Evolutionary conservation across 2,329 filamentous ascomycete genomes (phyloP).

Genomic region (Colletotrichum godetiae): DNA sequence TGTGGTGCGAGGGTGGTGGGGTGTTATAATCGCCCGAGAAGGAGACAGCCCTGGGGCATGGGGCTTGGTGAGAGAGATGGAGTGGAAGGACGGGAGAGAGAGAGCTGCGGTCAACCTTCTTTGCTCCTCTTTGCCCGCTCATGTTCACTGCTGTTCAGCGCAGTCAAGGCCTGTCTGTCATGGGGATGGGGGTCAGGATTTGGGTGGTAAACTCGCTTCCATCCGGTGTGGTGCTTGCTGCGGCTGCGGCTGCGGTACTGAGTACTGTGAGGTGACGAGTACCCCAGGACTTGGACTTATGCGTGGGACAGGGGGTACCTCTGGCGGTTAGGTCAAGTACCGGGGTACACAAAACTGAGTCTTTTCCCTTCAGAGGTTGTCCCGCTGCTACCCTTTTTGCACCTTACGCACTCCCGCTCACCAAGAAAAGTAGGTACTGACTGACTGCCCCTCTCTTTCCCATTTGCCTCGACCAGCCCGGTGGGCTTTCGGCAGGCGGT

Average conservation of each 20-base stretch:
- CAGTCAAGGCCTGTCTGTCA: not conserved
- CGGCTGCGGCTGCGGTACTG: conserved; percentile 1
- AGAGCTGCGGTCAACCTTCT: not conserved
- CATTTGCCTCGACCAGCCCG: conserved; percentile 4
- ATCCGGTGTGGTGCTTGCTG: conserved; percentile 1
- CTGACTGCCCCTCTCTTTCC: not conserved
- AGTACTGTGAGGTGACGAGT: not conserved
- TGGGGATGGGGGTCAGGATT: not conserved
- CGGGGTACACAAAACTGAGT: not conserved
- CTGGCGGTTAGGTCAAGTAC: not conserved
- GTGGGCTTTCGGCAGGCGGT: conserved; percentile 2
- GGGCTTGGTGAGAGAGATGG: not conserved
- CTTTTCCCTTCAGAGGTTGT: not conserved
- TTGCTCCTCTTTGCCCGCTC: not conserved
- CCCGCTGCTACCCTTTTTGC: not conserved
- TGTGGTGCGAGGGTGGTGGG: conserved; percentile 58
- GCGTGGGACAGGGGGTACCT: not conserved
- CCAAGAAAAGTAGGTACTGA: not conserved
- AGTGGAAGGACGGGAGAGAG: not conserved
- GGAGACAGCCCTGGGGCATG: not conserved
- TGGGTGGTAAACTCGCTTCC: not conserved
- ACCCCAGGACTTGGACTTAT: not conserved
- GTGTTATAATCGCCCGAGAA: conserved; percentile 53
- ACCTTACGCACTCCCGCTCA: not conserved
- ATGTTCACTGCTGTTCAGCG: not conserved